Conservation (phyloP, 2,329 filamentous ascomycete species). For the Fusarium haematococcum region DNA sequence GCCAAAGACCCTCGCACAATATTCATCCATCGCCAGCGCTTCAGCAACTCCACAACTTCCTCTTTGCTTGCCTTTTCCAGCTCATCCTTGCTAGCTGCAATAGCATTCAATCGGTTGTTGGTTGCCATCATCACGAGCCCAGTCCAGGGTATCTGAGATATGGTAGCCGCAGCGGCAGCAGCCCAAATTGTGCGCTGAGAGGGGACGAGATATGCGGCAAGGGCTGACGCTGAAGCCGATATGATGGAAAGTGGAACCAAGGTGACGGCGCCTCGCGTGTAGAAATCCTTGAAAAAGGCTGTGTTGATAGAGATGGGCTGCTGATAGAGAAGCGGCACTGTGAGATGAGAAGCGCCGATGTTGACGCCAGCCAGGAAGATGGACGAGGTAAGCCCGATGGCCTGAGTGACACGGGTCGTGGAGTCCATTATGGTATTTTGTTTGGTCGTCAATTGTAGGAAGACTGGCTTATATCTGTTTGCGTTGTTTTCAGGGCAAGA, state of each 20-base stretch:
- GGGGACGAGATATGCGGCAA: conserved; percentile 29
- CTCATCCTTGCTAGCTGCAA: conserved; percentile 16
- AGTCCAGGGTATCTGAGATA: conserved; percentile 33
- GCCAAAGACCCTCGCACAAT: conserved; percentile 30
- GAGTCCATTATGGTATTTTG: conserved; percentile 16
- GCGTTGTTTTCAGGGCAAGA: background rate
- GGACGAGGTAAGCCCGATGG: conserved; percentile 29
- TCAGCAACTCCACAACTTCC: conserved; percentile 24
- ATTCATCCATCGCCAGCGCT: conserved; percentile 37
- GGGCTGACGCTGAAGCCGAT: conserved; percentile 24
- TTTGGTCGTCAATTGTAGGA: background rate
- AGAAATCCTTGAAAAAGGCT: conserved; percentile 35
- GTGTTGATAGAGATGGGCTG: conserved; percentile 27
- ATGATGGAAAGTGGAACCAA: conserved; percentile 24
- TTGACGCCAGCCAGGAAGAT: conserved; percentile 30
- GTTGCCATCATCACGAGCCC: conserved; percentile 34
- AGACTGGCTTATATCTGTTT: background rate
- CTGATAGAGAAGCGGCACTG: conserved; percentile 30
- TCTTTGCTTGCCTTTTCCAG: conserved; percentile 24
- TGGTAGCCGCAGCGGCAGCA: conserved; percentile 14
- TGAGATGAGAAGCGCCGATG: conserved; percentile 31
- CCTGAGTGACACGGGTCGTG: conserved; percentile 9
- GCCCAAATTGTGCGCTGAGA: conserved; percentile 26
- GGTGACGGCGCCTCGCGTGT: conserved; percentile 18
- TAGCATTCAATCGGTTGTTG: conserved; percentile 25